phyloP scores from a whole-genome alignment of 768 basidiomycete species.

The Phanerochaete carnosa region DNA sequence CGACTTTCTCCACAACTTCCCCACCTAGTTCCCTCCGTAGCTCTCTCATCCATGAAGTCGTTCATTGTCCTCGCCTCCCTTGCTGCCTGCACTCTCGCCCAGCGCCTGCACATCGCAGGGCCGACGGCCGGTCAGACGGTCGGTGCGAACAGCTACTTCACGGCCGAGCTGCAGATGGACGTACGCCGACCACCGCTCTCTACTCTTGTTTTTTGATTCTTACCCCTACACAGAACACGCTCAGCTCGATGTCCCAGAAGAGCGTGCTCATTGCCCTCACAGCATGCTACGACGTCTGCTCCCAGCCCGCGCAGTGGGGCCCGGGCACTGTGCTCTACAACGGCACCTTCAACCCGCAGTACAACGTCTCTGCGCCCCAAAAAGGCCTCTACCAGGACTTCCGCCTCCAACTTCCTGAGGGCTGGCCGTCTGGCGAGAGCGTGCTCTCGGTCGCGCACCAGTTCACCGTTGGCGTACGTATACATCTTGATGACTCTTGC shows the following conservation, averaged over 20 bases:
- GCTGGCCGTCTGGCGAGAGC: slow-evolving; percentile 2
- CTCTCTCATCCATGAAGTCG: slow-evolving; percentile 15
- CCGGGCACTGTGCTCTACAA: slow-evolving; percentile 45
- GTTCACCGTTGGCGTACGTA: slow-evolving; percentile 5
- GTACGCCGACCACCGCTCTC: slow-evolving; percentile 18
- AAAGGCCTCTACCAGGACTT: slow-evolving; percentile 45
- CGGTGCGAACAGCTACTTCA: slow-evolving; percentile 34
- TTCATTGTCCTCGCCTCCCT: slow-evolving; percentile 26
- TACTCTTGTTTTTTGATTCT: neutral
- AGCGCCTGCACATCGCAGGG: slow-evolving; percentile 36
- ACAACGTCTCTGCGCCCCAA: slow-evolving; percentile 19
- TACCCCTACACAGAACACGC: slow-evolving; percentile 26
- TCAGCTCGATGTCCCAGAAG: slow-evolving; percentile 40
- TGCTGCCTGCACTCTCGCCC: slow-evolving; percentile 35
- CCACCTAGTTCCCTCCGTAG: neutral
- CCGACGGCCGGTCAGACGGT: slow-evolving; percentile 36
- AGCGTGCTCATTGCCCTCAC: slow-evolving; percentile 43
- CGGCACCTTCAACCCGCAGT: slow-evolving; percentile 39
- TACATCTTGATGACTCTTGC: neutral
- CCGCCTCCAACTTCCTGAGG: slow-evolving; percentile 36
- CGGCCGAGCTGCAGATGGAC: slow-evolving; percentile 34
- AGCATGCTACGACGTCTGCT: slow-evolving; percentile 31
- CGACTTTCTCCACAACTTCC: neutral
- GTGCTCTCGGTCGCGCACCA: slow-evolving; percentile 5
- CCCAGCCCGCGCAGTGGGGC: slow-evolving; percentile 19